phyloP scores from a whole-genome alignment of 495 filamentous ascomycete genomes.

The Hyphodiscus hymeniophilus region DNA sequence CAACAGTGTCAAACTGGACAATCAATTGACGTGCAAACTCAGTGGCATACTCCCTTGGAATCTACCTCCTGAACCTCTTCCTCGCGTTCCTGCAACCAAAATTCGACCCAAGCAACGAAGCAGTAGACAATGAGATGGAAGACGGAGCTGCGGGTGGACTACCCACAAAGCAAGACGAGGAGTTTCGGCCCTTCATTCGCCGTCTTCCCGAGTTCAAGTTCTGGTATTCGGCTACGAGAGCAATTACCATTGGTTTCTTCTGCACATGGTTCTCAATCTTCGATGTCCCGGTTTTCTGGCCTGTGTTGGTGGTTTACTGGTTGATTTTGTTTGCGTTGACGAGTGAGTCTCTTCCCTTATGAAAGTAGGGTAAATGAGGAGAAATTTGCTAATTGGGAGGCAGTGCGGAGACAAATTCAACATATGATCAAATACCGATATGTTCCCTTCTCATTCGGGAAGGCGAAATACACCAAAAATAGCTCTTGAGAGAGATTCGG shows the following conservation, averaged over 20 bases:
- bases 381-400: background rate
- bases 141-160: conserved; percentile 73
- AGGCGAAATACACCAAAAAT: conserved; percentile 66
- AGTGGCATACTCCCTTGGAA: conserved; percentile 97
- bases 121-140: conserved; percentile 86
- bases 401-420: conserved; percentile 98
- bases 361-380: no score
- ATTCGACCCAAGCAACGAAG: conserved; percentile 94
- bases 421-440: conserved; percentile 99
- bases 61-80: conserved; percentile 99
- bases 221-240: conserved; percentile 91
- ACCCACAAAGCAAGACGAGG: conserved; percentile 90
- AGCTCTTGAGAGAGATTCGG: conserved; percentile 25
- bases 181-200: conserved; percentile 95
- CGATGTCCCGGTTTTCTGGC: conserved; percentile 98
- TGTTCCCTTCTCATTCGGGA: conserved; percentile 90
- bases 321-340: conserved; percentile 90
- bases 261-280: conserved; percentile 92
- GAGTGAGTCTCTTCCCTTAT: conserved; percentile 52
- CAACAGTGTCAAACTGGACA: no score
- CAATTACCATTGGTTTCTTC: conserved; percentile 71
- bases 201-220: conserved; percentile 99
- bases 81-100: conserved; percentile 97
- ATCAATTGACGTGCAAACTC: background rate
- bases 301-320: conserved; percentile 96